Evolutionary conservation across 2,329 filamentous ascomycete genomes (phyloP).

Genomic region (Gremmenia infestans): DNA sequence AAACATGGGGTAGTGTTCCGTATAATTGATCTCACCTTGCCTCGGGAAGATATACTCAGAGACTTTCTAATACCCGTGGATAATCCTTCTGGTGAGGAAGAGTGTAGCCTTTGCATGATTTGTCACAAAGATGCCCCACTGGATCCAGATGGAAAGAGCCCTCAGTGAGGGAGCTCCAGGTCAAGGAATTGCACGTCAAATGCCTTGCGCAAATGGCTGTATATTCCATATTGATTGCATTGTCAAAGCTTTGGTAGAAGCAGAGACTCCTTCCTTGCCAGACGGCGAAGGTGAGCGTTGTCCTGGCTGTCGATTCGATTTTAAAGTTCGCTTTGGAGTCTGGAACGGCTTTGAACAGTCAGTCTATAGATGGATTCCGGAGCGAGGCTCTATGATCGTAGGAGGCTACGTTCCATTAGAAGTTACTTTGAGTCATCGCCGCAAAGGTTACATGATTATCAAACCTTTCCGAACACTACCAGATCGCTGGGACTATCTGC

Average conservation of each 20-base stretch:
- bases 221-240: neutral
- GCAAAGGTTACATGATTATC: no score
- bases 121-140: neutral
- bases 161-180: neutral
- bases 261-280: neutral
- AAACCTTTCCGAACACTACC: no score
- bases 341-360: neutral
- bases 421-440: neutral
- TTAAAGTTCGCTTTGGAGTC: neutral
- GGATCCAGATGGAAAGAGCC: neutral
- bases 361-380: neutral
- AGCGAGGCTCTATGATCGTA: neutral
- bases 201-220: neutral
- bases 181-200: neutral
- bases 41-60: neutral
- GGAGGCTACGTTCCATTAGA: neutral
- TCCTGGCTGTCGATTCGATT: neutral
- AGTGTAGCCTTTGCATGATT: neutral
- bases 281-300: neutral
- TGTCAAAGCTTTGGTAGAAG: neutral
- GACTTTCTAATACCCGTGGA: neutral
- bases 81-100: neutral
- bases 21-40: neutral
- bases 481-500: no score
- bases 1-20: neutral